Conservation (phyloP, 2,329 filamentous ascomycete genomes). For the Dactylellina parvicollis region DNA sequence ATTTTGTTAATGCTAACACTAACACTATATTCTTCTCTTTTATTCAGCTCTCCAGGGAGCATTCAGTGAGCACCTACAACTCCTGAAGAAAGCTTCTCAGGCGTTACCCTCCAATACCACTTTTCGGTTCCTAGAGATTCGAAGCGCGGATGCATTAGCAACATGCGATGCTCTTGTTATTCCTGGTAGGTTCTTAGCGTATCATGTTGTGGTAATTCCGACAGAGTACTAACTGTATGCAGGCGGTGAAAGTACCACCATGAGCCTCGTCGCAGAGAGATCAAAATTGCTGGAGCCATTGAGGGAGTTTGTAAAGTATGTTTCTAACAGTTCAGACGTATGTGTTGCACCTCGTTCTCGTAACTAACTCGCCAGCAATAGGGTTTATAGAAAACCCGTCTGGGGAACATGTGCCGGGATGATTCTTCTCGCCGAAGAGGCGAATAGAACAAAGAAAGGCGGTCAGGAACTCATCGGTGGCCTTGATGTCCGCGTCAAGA, state of each 20-base stretch:
- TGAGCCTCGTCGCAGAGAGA: slow-evolving; percentile 84
- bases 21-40: background rate
- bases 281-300: slow-evolving; percentile 84
- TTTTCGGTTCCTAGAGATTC: slow-evolving; percentile 78
- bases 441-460: slow-evolving; percentile 86
- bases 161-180: slow-evolving; percentile 85
- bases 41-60: slow-evolving; percentile 81
- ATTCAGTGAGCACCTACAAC: slow-evolving; percentile 84
- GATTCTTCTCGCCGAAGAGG: slow-evolving; percentile 87
- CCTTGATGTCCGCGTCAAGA: slow-evolving; percentile 85
- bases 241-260: slow-evolving; percentile 90
- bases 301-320: slow-evolving; percentile 87
- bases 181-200: slow-evolving; percentile 66
- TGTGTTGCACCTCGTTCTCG: background rate
- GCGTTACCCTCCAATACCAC: slow-evolving; percentile 56
- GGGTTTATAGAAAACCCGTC: slow-evolving; percentile 78
- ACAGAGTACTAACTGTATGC: background rate
- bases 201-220: background rate
- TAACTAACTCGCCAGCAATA: slow-evolving; percentile 12
- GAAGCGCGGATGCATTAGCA: slow-evolving; percentile 76
- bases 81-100: slow-evolving; percentile 75
- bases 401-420: slow-evolving; percentile 98
- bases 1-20: background rate
- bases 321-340: slow-evolving; percentile 49
- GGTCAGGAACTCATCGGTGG: slow-evolving; percentile 94